phyloP scores from a whole-genome alignment of 2,329 filamentous ascomycete species.

The Cladosporium cucumerinum region DNA sequence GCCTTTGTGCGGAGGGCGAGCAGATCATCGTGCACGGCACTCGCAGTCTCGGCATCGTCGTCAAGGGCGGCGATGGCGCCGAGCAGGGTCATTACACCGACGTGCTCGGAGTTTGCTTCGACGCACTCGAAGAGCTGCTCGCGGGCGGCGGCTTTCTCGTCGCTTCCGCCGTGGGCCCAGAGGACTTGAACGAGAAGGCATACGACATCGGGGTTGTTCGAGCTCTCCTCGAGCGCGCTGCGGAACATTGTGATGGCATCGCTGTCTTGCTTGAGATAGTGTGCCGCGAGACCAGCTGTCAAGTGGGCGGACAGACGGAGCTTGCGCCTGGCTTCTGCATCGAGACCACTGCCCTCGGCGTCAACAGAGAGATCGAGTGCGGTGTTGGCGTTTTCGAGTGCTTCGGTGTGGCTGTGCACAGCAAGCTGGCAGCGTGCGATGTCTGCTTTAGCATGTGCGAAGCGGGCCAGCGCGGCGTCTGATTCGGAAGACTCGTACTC shows the following conservation, averaged over 20 bases:
- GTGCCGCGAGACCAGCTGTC: constrained; percentile 78
- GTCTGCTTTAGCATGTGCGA: constrained; percentile 81
- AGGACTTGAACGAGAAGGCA: constrained; percentile 87
- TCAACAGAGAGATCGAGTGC: constrained; percentile 76
- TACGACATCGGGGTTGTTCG: constrained; percentile 74
- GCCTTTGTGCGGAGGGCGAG: constrained; percentile 67
- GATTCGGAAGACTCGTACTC: constrained; percentile 86
- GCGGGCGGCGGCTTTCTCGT: constrained; percentile 71
- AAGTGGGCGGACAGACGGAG: constrained; percentile 80
- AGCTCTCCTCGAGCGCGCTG: constrained; percentile 71
- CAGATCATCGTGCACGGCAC: constrained; percentile 77
- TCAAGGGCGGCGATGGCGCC: constrained; percentile 82
- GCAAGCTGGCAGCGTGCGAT: constrained; percentile 81
- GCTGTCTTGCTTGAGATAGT: constrained; percentile 63
- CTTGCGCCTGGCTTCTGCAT: constrained; percentile 62
- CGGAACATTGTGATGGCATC: constrained; percentile 77
- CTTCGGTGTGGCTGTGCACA: constrained; percentile 59
- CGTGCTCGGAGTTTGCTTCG: constrained; percentile 68
- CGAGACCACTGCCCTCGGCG: constrained; percentile 60
- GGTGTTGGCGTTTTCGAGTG: constrained; percentile 75
- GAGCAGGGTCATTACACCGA: constrained; percentile 75
- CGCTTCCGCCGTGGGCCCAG: constrained; percentile 79
- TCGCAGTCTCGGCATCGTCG: constrained; percentile 71
- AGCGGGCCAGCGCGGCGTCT: constrained; percentile 65
- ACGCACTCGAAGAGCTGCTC: constrained; percentile 78